A percentile compares a stretch with the other conserved stretches of the same genome.
These are phyloP conservation scores for Striga asiatica DNA, from an alignment of 257 asterid genomes.

Conservation along the genomic window DNA sequence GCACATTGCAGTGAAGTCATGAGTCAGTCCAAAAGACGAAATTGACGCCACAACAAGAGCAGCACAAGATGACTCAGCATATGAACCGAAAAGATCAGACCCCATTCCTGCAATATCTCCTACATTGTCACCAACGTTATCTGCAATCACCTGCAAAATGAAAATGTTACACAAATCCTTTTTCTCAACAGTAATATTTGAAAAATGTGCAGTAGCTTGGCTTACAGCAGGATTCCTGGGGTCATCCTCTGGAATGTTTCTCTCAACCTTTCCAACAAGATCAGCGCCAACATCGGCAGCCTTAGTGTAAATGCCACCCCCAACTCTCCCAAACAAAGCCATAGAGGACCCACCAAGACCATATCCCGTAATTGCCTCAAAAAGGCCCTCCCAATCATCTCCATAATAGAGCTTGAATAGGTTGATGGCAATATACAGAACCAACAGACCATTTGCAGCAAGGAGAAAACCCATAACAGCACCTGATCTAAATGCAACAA, in stretches of 20 bases:
- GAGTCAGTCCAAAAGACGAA: conserved; percentile 50
- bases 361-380: conserved; percentile 88
- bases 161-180: not conserved
- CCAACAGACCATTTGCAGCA: conserved; percentile 88
- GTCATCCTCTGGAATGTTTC: conserved; percentile 59
- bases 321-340: conserved; percentile 97
- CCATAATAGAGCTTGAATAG: conserved; percentile 79
- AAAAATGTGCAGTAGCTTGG: not conserved
- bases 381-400: conserved; percentile 94
- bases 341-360: conserved; percentile 99
- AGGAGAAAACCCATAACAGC: conserved; percentile 99
- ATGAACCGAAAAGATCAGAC: conserved; percentile 60
- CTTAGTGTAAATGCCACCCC: conserved; percentile 89
- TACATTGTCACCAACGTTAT: conserved; percentile 89
- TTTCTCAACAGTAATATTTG: not conserved
- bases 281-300: conserved; percentile 69
- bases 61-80: conserved; percentile 61
- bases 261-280: conserved; percentile 54
- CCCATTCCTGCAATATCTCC: conserved; percentile 98
- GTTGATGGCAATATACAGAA: conserved; percentile 66
- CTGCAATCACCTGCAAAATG: conserved; percentile 73
- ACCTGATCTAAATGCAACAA: conserved; percentile 61
- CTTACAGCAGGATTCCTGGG: conserved; percentile 64
- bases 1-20: conserved; percentile 75
- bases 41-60: conserved; percentile 69